Percentiles rank a stretch among this genome's conserved stretches.
Evolutionary conservation across 805 yeast genomes (phyloP).

Genomic region (Candida mattraensis): DNA sequence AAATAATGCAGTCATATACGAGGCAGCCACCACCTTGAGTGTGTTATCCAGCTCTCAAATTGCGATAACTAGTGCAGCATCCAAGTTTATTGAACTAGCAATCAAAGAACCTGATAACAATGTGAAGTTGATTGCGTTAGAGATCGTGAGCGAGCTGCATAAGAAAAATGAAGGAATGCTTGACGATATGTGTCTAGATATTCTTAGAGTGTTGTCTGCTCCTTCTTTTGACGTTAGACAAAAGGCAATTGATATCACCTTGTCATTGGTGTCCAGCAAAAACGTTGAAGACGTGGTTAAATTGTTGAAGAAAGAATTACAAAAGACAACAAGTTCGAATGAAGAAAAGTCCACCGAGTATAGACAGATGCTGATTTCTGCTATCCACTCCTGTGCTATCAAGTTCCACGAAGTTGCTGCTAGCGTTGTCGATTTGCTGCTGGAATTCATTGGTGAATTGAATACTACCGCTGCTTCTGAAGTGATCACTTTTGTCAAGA

Average conservation of each 20-base stretch:
- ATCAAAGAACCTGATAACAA: constrained; percentile 93
- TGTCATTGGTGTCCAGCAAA: constrained; percentile 77
- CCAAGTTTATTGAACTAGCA: constrained; percentile 84
- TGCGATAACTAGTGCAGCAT: constrained; percentile 74
- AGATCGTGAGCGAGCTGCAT: constrained; percentile 77
- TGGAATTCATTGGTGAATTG: constrained; percentile 84
- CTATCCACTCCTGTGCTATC: constrained; percentile 87
- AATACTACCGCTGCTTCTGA: constrained; percentile 85
- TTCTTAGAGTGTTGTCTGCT: constrained; percentile 79
- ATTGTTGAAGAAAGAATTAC: constrained; percentile 86
- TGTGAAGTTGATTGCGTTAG: constrained; percentile 88
- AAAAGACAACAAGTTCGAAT: constrained; percentile 63
- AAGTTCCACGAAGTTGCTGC: constrained; percentile 89
- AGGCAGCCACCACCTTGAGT: constrained; percentile 82
- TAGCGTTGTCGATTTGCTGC: constrained; percentile 80
- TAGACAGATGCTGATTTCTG: constrained; percentile 81
- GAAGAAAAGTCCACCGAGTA: constrained; percentile 85
- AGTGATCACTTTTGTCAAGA: constrained; percentile 88
- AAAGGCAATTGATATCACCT: constrained; percentile 82
- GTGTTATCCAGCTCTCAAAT: constrained; percentile 56
- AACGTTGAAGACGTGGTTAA: constrained; percentile 94
- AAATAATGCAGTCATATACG: constrained; percentile 77
- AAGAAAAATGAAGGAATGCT: constrained; percentile 75
- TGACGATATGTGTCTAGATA: constrained; percentile 81
- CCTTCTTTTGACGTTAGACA: constrained; percentile 90